Evolutionary conservation across 495 filamentous ascomycete genomes (phyloP), one percentile per base, ranked within the genome.

Genomic region (Halenospora varia): DNA sequence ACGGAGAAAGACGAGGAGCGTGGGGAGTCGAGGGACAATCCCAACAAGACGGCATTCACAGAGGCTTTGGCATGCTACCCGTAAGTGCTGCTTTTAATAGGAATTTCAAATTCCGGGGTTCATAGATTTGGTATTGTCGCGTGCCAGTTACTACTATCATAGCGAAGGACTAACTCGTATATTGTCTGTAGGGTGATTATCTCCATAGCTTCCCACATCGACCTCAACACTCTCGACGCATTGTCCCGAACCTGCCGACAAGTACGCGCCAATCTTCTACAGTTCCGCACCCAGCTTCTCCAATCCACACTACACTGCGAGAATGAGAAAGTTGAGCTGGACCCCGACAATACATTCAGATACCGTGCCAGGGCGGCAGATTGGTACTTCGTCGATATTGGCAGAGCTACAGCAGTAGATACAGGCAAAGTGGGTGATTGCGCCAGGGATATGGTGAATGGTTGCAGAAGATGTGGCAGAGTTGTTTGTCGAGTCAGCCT

Each of bases 11-110:
- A 51, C 48, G 67, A 60, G 57, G 55, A 62, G 44, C 54, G 60
- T 45, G 58, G 62, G 24, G 56, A 58, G 47, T 72, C 70, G 58
- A 74, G 76, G 64, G 74, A 79, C 50, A 83, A 83, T 72, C 82
- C 77, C 45, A 92, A 90, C 66, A 68, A 77, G 65, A 87, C 83
- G 73, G 76, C 77, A 53, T 86, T 93, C 75, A 88, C 89, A 25
- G 79, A 82, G 66, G 87, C 88, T 61, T 76, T 96, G 73, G 85
- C 85, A 62, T 94, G 90, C 75, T 96, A 96, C 80, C 92, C 92
- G 92, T 96, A 78, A 62, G 77, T 35, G 35, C 62, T 48, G 62
- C 55, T 45, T 48, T 20, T 9, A 47, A 8, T 10, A 11, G 10
- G 18, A 10, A 10, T 19, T 9, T 40, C 10, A 47, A 47, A 47